Percentiles rank a stretch among this genome's conserved stretches.
These are phyloP conservation scores for Naegleria fowleri DNA, from an alignment of 208 protist genomes.

Conservation along the genomic window DNA sequence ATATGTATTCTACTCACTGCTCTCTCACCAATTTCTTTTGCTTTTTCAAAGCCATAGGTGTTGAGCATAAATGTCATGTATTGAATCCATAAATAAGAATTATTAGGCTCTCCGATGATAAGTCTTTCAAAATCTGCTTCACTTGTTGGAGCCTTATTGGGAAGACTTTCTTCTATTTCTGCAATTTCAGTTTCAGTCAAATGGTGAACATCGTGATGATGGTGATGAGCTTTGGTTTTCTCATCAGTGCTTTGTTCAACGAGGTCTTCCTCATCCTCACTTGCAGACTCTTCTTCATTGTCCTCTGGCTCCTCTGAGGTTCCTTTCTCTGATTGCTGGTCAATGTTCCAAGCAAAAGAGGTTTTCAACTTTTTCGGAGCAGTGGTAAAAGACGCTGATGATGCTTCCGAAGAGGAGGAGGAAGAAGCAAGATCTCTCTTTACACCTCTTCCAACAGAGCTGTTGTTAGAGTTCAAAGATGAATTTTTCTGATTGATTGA, in stretches of 20 bases:
- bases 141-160: conserved; percentile 50
- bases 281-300: background rate
- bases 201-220: background rate
- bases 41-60: conserved; percentile 73
- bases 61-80: conserved; percentile 79
- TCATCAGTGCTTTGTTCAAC: background rate
- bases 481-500: too few relatives aligned
- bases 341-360: background rate
- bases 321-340: background rate
- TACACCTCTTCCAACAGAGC: too few relatives aligned
- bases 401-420: too few relatives aligned
- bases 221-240: background rate
- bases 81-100: conserved; percentile 81
- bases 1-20: conserved; percentile 75
- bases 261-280: background rate
- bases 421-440: too few relatives aligned
- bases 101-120: conserved; percentile 74
- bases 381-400: too few relatives aligned
- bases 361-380: background rate
- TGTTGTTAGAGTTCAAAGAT: too few relatives aligned
- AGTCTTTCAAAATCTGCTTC: conserved; percentile 77
- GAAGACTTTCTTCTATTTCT: background rate
- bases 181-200: background rate
- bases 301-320: background rate
- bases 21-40: conserved; percentile 75